phyloP scores from a whole-genome alignment of 345 rosid genomes.

The Eutrema heterophyllum region DNA sequence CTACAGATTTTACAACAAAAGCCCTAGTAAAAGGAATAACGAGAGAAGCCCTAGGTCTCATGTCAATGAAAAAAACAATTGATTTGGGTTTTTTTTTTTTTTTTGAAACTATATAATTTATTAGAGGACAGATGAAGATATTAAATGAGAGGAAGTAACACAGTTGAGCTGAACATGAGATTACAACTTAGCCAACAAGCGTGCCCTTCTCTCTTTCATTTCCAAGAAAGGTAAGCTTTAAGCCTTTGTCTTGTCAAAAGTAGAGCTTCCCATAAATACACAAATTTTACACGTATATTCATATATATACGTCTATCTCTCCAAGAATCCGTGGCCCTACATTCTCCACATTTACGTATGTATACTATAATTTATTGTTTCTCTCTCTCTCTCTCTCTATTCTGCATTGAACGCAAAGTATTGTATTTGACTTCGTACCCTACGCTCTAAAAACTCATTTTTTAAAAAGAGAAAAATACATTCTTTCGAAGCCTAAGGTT shows the following conservation, averaged over 20 bases:
- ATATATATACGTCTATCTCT: not conserved
- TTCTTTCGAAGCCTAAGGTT: not conserved
- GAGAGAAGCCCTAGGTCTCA: constrained; percentile 13
- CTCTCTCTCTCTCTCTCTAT: not conserved
- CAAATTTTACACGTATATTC: not conserved
- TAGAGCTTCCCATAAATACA: constrained; percentile 40
- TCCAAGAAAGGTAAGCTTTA: constrained; percentile 61
- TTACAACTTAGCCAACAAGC: constrained; percentile 37
- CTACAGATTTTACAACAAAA: constrained; percentile 16
- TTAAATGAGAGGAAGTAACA: constrained; percentile 14
- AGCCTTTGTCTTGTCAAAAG: constrained; percentile 55
- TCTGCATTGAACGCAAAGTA: not conserved
- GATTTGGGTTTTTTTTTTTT: not conserved
- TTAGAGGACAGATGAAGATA: constrained; percentile 1
- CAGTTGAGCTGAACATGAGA: constrained; percentile 32
- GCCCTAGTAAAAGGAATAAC: constrained; percentile 30
- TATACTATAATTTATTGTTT: not conserved
- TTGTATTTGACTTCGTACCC: not conserved
- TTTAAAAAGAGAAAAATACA: not conserved
- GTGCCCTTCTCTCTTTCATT: constrained; percentile 67
- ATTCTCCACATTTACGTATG: constrained; percentile 20
- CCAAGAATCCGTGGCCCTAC: constrained; percentile 31
- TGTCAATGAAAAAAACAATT: not conserved
- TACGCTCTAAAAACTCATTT: not conserved
- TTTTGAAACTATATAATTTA: not conserved